phyloP scores from a whole-genome alignment of 2,329 filamentous ascomycete species.

The Davidsoniella eucalypti region DNA sequence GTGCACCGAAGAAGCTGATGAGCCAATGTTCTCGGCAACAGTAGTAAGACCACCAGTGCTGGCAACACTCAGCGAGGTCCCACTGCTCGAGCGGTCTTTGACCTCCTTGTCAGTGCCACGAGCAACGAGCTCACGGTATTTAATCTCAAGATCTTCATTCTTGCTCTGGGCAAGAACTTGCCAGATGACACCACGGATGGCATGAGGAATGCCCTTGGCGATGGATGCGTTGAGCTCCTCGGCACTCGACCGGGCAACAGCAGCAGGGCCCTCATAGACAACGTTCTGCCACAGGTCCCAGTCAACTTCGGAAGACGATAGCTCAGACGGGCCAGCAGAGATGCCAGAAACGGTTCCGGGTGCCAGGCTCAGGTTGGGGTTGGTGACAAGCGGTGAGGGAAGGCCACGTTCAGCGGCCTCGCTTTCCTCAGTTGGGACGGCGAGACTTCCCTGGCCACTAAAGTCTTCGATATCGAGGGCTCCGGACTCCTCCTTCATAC shows the following conservation, averaged over 20 bases:
- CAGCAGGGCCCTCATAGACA: slow-evolving; percentile 83
- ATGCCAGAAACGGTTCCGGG: slow-evolving; percentile 78
- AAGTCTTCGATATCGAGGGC: slow-evolving; percentile 36
- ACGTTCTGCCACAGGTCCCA: slow-evolving; percentile 98
- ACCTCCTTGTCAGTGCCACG: slow-evolving; percentile 65
- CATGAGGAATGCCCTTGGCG: slow-evolving; percentile 80
- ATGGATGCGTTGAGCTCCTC: slow-evolving; percentile 85
- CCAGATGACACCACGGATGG: slow-evolving; percentile 97
- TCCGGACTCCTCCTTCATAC: slow-evolving; percentile 56
- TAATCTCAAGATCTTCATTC: slow-evolving; percentile 69
- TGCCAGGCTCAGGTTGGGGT: slow-evolving; percentile 53
- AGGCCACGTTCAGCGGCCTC: slow-evolving; percentile 15
- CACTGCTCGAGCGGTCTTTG: slow-evolving; percentile 41
- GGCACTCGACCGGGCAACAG: slow-evolving; percentile 71
- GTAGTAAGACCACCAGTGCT: slow-evolving; percentile 36
- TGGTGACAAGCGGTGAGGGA: slow-evolving; percentile 36
- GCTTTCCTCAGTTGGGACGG: slow-evolving; percentile 9
- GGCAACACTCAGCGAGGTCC: slow-evolving; percentile 32
- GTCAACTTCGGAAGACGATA: slow-evolving; percentile 64
- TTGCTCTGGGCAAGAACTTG: slow-evolving; percentile 93
- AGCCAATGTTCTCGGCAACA: slow-evolving; percentile 51
- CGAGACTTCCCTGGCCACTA: slow-evolving; percentile 27
- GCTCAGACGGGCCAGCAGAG: slow-evolving; percentile 55
- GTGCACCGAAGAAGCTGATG: slow-evolving; percentile 71
- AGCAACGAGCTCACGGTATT: slow-evolving; percentile 69